Evolutionary conservation across 495 filamentous ascomycete genomes (phyloP), one percentile per base, ranked within the genome.

Genomic region (Hypoxylon lenormandii): DNA sequence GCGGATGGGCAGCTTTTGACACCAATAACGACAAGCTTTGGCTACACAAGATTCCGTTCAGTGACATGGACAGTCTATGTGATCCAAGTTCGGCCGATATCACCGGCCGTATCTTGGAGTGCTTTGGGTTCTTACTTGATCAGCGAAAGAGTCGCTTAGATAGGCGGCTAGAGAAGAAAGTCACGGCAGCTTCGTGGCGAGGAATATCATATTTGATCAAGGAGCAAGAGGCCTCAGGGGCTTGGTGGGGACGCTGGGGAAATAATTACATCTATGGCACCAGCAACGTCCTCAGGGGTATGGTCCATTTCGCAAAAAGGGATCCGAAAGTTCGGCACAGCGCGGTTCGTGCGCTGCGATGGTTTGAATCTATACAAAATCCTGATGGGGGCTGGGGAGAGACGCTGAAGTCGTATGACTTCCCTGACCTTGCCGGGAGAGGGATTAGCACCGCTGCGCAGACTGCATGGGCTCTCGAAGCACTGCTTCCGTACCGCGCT

Each of bases 1-100:
- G 80, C 12, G 81, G 81, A 0, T 84, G 80, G 79, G 80, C 66
- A 18, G 77, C 80, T 0, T 83, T 83, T 26, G 82, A 84, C 46
- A 23, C 52, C 3, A 66, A 78, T 4, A 81, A 82, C 49, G 69
- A 82, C 60, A 69, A 74, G 18, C 36, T 77, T 5, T 83, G 72
- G 33, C 58, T 82, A 4, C 78, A 82, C 48, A 76, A 76, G 38
- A 79, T 79, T 19, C 76, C 80, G 0, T 83, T 84, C 70, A 77
- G 66, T 45, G 81, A 84, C 48, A 83, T 82, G 80, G 76, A 78
- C 13, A 71, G 59, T 36, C 58, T 84, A 12, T 72, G 55, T 23
- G 64, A 68, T 28, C 38, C 56, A 28, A 36, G 19, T 16, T 36
- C 43, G 3, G 13, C 81, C 0, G 81, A 82, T 59, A 65, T 81